Conservation (phyloP, 495 filamentous ascomycete genomes). For the Xylaria curta region DNA sequence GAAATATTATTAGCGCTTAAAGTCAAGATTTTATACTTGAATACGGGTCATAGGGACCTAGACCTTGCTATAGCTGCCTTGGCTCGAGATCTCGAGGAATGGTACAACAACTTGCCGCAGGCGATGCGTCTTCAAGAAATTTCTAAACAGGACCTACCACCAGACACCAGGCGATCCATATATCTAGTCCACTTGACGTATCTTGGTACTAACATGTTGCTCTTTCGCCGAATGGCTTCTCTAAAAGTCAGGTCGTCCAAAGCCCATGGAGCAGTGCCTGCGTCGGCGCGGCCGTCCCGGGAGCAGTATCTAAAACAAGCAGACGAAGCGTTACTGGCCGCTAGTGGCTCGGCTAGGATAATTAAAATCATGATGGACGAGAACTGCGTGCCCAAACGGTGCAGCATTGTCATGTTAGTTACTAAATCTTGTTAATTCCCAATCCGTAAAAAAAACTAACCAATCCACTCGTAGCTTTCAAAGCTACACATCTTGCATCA, state of each 20-base stretch:
- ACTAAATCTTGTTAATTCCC: too few relatives aligned
- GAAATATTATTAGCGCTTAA: neutral
- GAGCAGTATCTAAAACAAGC: neutral
- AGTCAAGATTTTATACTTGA: neutral
- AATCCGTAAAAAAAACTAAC: too few relatives aligned
- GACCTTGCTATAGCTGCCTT: neutral
- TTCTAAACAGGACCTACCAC: neutral
- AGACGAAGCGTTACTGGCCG: neutral
- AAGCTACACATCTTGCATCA: neutral
- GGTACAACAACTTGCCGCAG: neutral
- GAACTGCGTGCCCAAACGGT: neutral
- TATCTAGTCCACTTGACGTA: neutral
- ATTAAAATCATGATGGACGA: neutral
- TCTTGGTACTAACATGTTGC: neutral
- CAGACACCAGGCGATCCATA: neutral
- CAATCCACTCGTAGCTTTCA: neutral
- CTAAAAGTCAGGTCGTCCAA: neutral
- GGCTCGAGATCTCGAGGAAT: neutral
- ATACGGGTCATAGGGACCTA: neutral
- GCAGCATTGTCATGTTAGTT: neutral
- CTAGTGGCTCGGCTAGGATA: neutral
- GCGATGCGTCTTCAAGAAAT: neutral
- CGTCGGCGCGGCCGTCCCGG: neutral
- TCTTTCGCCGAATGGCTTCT: neutral
- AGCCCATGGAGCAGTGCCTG: neutral